Conservation (phyloP, 2,329 filamentous ascomycete species). For the Tolypocladium tundrense region DNA sequence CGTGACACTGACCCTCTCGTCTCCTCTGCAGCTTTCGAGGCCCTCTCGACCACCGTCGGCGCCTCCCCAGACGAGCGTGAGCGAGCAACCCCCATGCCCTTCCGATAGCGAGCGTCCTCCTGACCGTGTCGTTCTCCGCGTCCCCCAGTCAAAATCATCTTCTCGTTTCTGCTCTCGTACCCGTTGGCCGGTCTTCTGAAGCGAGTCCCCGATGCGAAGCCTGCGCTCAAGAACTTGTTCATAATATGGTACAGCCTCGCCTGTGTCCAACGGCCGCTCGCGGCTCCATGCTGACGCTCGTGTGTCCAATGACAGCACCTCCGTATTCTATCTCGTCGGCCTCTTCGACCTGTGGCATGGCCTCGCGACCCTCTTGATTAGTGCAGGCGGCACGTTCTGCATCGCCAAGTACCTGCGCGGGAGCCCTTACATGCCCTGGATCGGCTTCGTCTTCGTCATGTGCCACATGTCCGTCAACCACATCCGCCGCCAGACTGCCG, state of each 20-base stretch:
- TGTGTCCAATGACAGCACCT: slow-evolving; percentile 41
- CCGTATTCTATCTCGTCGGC: slow-evolving; percentile 84
- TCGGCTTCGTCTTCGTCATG: slow-evolving; percentile 91
- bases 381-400: slow-evolving; percentile 67
- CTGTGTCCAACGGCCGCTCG: background rate
- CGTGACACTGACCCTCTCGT: background rate
- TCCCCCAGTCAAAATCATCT: slow-evolving; percentile 75
- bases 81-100: slow-evolving; percentile 4
- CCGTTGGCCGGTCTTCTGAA: slow-evolving; percentile 84
- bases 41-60: slow-evolving; percentile 19
- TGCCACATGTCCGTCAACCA: slow-evolving; percentile 89
- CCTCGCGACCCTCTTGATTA: slow-evolving; percentile 67
- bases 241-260: slow-evolving; percentile 52
- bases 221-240: slow-evolving; percentile 80
- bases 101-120: background rate
- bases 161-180: slow-evolving; percentile 84
- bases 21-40: slow-evolving; percentile 20
- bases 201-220: slow-evolving; percentile 74
- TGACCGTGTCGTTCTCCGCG: slow-evolving; percentile 1
- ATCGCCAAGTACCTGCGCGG: slow-evolving; percentile 71
- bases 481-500: slow-evolving; percentile 64
- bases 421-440: slow-evolving; percentile 94
- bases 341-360: slow-evolving; percentile 90
- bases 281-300: background rate
- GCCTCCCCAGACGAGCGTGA: slow-evolving; percentile 28